phyloP scores from a whole-genome alignment of 1,284 basidiomycete species.

The Inonotus hispidus region DNA sequence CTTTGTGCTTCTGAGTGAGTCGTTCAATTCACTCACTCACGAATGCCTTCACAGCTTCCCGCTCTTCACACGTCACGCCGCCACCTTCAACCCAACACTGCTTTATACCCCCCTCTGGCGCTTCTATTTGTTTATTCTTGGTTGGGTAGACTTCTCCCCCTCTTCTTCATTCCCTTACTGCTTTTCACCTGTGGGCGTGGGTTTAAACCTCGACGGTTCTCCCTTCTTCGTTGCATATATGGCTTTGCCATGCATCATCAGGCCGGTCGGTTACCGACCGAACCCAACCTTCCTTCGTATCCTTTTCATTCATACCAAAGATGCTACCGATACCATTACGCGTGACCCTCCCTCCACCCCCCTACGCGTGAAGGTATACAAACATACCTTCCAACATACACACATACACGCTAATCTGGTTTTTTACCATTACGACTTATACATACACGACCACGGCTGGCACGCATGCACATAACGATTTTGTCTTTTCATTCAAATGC shows the following conservation, averaged over 20 bases:
- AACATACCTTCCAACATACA: no score
- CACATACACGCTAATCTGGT: conserved; percentile 1
- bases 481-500: background rate
- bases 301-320: background rate
- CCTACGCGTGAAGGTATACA: no score
- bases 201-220: background rate
- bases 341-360: no score
- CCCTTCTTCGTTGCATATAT: background rate
- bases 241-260: background rate
- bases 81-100: background rate
- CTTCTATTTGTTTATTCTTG: background rate
- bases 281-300: background rate
- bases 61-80: background rate
- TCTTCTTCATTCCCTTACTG: background rate
- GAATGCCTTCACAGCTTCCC: no score
- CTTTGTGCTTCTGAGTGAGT: background rate
- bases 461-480: background rate
- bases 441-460: conserved; percentile 1
- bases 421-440: background rate
- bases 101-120: background rate
- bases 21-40: no score
- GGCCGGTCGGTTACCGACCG: background rate
- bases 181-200: background rate
- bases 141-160: background rate
- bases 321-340: background rate